These are phyloP conservation scores for Peronospora belbahrii DNA, from an alignment of 352 stramenopile genomes.

Conservation along the genomic window DNA sequence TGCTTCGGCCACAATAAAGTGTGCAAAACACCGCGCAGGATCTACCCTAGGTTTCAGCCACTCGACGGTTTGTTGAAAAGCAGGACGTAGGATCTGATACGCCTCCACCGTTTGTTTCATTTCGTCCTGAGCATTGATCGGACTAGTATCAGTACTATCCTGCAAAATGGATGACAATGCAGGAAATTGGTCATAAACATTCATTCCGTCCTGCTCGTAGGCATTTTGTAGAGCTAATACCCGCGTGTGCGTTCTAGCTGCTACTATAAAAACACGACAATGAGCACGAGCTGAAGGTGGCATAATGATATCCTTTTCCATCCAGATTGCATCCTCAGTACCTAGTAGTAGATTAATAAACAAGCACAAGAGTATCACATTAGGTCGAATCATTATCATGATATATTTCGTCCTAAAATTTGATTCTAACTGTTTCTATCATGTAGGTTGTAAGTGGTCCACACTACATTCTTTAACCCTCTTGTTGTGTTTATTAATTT, in stretches of 20 bases:
- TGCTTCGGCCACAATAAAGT: constrained; percentile 25
- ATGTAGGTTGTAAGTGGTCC: too few relatives aligned
- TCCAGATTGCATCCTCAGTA: background rate
- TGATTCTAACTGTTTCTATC: too few relatives aligned
- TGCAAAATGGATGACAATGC: constrained; percentile 20
- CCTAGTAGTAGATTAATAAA: constrained; percentile 6
- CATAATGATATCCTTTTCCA: constrained; percentile 13
- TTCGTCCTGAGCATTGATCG: constrained; percentile 8
- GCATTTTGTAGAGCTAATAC: constrained; percentile 49
- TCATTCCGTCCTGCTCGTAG: constrained; percentile 40
- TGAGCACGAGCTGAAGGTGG: constrained; percentile 18
- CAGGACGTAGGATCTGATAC: constrained; percentile 38
- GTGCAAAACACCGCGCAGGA: constrained; percentile 44
- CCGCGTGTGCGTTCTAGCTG: constrained; percentile 25
- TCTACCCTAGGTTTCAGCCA: constrained; percentile 29
- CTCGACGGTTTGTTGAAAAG: constrained; percentile 38
- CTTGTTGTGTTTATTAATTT: too few relatives aligned
- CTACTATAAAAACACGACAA: constrained; percentile 54
- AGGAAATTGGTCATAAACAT: constrained; percentile 36
- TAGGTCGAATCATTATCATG: constrained; percentile 1
- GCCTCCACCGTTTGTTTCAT: constrained; percentile 21
- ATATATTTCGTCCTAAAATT: background rate
- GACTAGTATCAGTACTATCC: background rate
- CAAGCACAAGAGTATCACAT: constrained; percentile 8
- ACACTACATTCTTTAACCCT: too few relatives aligned